These are phyloP conservation scores for Aschersonia sp. DNA, from an alignment of 2,329 filamentous ascomycete species.

Conservation along the genomic window DNA sequence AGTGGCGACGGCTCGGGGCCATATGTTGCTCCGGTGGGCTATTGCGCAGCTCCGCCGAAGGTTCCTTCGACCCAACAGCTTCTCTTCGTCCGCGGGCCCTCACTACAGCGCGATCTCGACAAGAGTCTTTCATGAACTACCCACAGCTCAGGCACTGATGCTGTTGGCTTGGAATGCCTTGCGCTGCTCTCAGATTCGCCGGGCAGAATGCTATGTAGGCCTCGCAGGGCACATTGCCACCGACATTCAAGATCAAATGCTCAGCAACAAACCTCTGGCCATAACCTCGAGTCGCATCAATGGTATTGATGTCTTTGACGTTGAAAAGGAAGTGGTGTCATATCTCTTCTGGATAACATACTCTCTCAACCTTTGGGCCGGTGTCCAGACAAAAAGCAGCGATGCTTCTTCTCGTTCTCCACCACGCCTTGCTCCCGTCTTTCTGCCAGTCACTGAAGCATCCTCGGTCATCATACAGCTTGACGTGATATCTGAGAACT, in stretches of 20 bases:
- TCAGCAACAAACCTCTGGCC: neutral
- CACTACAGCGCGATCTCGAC: conserved; percentile 15
- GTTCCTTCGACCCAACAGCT: conserved; percentile 9
- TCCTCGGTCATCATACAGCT: conserved; percentile 16
- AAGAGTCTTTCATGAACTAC: conserved; percentile 17
- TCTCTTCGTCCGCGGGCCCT: conserved; percentile 8
- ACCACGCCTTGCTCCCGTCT: conserved; percentile 12
- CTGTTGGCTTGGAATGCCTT: conserved; percentile 22
- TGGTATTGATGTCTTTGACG: conserved; percentile 22
- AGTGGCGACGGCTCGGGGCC: conserved; percentile 11
- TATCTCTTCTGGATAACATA: conserved; percentile 25
- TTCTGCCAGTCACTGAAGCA: conserved; percentile 14
- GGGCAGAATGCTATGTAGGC: conserved; percentile 19
- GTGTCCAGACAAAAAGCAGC: conserved; percentile 16
- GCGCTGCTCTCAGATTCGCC: conserved; percentile 15
- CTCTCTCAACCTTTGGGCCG: conserved; percentile 22
- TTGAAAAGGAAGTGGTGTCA: conserved; percentile 23
- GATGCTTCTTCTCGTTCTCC: conserved; percentile 11
- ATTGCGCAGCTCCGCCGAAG: conserved; percentile 14
- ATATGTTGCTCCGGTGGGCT: conserved; percentile 20
- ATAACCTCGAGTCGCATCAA: conserved; percentile 22
- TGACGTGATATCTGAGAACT: conserved; percentile 20
- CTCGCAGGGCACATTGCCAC: conserved; percentile 15
- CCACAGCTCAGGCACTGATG: conserved; percentile 14
- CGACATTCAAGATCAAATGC: neutral